Evolutionary conservation across 805 yeast species (phyloP).

Genomic region (Starmerella stellata): DNA sequence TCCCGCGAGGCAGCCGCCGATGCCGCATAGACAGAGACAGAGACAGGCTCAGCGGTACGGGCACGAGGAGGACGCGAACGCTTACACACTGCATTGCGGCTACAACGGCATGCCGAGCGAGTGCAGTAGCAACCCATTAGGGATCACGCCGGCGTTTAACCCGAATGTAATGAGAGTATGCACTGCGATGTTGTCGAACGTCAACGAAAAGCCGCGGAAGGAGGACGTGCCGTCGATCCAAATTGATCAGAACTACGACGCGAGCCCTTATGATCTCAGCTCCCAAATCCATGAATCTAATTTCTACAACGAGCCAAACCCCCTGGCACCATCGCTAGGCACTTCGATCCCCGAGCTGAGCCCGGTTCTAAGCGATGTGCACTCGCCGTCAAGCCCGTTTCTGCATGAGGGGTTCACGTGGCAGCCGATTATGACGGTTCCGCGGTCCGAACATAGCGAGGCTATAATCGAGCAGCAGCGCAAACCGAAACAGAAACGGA

Average conservation of each 20-base stretch:
- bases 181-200: neutral
- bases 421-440: conserved; percentile 25
- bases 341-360: conserved; percentile 7
- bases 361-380: conserved; percentile 13
- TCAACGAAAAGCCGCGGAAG: neutral
- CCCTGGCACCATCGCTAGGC: neutral
- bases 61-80: neutral
- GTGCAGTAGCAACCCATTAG: neutral
- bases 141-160: neutral
- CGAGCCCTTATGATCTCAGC: neutral
- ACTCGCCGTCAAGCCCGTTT: conserved; percentile 5
- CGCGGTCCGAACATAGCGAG: conserved; percentile 20
- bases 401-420: conserved; percentile 17
- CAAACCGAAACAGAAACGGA: conserved; percentile 25
- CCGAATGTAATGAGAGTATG: neutral
- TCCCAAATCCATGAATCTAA: neutral
- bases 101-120: neutral
- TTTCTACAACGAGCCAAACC: neutral
- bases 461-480: conserved; percentile 22
- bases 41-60: neutral
- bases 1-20: conserved; percentile 7
- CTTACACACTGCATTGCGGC: neutral
- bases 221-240: neutral
- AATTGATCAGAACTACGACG: neutral
- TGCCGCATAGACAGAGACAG: neutral